Evolutionary conservation across 345 rosid species (phyloP), one percentile per base, ranked within the genome.

Genomic region (Nephelium lappaceum): DNA sequence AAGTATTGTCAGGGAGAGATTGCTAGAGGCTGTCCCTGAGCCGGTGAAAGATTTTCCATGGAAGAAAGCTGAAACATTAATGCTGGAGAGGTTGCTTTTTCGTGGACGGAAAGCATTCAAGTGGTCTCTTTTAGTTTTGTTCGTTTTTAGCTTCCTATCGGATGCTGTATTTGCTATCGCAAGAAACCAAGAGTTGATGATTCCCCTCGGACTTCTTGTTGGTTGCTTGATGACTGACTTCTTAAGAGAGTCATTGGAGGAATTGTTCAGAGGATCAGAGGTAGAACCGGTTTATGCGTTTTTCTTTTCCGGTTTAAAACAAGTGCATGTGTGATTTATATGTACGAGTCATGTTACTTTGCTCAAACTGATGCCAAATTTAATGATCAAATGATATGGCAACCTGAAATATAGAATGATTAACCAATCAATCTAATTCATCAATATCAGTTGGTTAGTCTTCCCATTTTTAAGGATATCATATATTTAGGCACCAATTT

Each of bases 181-280:
- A 21, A 78, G 72, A 80, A 84, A 83, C 76, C 83, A 79, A 74
- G 90, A 89, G 60, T 71, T 86, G 67, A 64, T 82, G 81, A 73
- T 88, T 64, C 91, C 93, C 2, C 3, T 87, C 25, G 94, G 89
- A 45, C 91, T 90, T 3, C 77, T 85, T 7, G 51, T 82, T 4
- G 92, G 94, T 67, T 84, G 80, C 60, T 81, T 81, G 72, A 72
- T 80, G 76, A 63, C 88, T 24, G 79, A 87, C 78, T 83, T 85
- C 67, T 38, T 90, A 3, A 86, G 80, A 74, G 88, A 87, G 83
- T 74, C 82, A 31, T 43, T 77, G 18, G 58, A 39, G 9, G 89
- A 74, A 76, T 7, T 84, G 57, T 66, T 77, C 0, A 51, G 15
- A 14, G 36, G 69, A 69, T 39, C 80, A 10, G 77, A 86, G 92